Base-by-base conservation (phyloP, 2,329 filamentous ascomycete species). In the Macrophomina phaseolina region DNA sequence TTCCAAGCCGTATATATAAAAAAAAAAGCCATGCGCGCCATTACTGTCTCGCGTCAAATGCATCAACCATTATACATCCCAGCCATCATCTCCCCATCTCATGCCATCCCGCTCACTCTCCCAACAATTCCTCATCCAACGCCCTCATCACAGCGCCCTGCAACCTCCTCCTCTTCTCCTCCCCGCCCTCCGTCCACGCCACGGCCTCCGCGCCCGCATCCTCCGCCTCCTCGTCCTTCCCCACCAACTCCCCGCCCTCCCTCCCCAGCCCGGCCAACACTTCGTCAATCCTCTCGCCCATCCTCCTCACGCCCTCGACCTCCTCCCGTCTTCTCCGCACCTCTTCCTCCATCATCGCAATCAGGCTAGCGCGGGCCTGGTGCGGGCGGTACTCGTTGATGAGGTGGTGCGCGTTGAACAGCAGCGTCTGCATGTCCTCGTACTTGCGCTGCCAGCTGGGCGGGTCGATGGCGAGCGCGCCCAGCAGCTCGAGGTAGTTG, bases 351-450 rank as follows among this genome's bases (percentile, higher is more conserved):
- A 97, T 93, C 82, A 94, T 87, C 71, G 90, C 81, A 38, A 97
- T 97, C 67, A 97, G 83, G 34, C 90, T 93, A 81, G 97, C 94
- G 52, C 94, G 83, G 30, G 94, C 93, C 80, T 98, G 94, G 76
- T 97, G 94, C 9, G 94, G 94, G 38, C 94, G 87, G 80, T 97
- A 98, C 78, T 97, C 90, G 78, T 99, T 99, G 70, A 98, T 88
- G 64, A 97, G 85, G 74, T 96, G 92, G 79, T 97, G 93, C 74
- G 96, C 91, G 77, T 98, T 98, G 77, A 94, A 89, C 69, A 97
- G 90, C 34, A 98, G 81, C 16, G 90, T 93, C 73, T 91, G 86
- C 38, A 99, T 80, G 77, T 98, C 91, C 52, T 88, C 83, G 53
- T 94, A 85, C 76, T 97, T 97, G 49, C 88, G 85, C 42, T 87